phyloP scores from a whole-genome alignment of 164 flowering plant genomes.

The Sextonia rubra region DNA sequence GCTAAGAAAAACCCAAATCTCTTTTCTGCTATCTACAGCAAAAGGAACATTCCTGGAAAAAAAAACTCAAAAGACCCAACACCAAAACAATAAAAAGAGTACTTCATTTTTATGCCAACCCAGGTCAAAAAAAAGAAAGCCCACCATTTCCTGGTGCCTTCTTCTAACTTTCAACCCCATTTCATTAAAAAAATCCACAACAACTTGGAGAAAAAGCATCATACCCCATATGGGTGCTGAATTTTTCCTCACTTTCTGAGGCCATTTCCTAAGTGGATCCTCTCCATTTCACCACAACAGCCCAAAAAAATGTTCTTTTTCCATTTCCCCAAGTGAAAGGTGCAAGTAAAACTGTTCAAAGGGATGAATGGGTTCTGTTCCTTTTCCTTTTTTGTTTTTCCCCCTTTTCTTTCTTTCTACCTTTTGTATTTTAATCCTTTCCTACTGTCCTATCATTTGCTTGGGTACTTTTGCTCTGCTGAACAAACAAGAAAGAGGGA shows the following conservation, averaged over 20 bases:
- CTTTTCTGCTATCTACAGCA: slow-evolving; percentile 5
- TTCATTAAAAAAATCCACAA: slow-evolving; percentile 19
- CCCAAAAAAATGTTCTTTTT: slow-evolving; percentile 4
- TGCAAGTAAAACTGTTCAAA: background rate
- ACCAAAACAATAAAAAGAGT: background rate
- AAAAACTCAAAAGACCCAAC: background rate
- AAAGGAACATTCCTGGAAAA: slow-evolving; percentile 9
- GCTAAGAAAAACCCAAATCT: slow-evolving; percentile 12
- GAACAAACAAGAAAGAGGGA: background rate
- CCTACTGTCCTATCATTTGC: background rate
- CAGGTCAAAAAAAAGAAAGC: slow-evolving; percentile 20
- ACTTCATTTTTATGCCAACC: slow-evolving; percentile 23
- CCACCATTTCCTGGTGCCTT: slow-evolving; percentile 3
- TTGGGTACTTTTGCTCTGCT: background rate
- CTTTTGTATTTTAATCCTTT: background rate
- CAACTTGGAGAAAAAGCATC: slow-evolving; percentile 24
- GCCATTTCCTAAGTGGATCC: slow-evolving; percentile 21
- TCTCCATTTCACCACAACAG: slow-evolving; percentile 9
- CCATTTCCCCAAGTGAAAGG: no score
- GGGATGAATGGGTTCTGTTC: background rate
- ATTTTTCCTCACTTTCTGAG: slow-evolving; percentile 9
- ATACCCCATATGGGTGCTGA: slow-evolving; percentile 25
- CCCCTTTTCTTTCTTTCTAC: no score
- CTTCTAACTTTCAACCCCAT: slow-evolving; percentile 1
- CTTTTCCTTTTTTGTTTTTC: background rate